A percentile compares a stretch with the other conserved stretches of the same genome.
Conservation (phyloP, 2,329 filamentous ascomycete genomes). For the Fusarium ramigenum region DNA sequence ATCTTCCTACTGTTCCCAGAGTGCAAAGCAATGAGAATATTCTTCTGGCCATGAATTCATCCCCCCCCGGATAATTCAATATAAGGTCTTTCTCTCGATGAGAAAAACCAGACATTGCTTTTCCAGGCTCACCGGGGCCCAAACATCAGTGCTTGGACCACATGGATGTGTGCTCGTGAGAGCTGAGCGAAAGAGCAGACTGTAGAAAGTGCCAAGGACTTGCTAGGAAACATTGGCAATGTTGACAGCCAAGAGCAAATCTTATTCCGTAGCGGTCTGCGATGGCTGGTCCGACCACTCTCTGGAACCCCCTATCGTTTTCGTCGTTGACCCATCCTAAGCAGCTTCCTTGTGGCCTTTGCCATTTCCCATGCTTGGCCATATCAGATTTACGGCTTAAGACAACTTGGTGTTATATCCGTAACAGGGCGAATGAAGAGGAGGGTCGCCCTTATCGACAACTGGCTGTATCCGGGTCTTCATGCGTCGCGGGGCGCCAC, state of each 20-base stretch:
- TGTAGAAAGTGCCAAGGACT: slow-evolving; percentile 29
- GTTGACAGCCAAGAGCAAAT: slow-evolving; percentile 14
- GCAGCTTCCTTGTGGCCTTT: slow-evolving; percentile 32
- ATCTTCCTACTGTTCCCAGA: not conserved
- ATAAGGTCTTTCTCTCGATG: not conserved
- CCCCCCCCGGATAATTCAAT: no score
- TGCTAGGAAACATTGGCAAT: slow-evolving; percentile 24
- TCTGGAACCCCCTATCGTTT: slow-evolving; percentile 17
- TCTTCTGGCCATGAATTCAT: not conserved
- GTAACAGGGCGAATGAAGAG: slow-evolving; percentile 26
- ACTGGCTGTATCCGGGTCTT: slow-evolving; percentile 37
- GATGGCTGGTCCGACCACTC: slow-evolving; percentile 25
- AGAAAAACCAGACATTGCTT: not conserved
- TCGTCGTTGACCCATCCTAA: slow-evolving; percentile 5
- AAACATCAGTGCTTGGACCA: not conserved
- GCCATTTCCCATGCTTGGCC: slow-evolving; percentile 39
- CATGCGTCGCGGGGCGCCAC: slow-evolving; percentile 41
- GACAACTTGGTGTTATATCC: slow-evolving; percentile 39
- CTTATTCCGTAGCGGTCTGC: slow-evolving; percentile 35
- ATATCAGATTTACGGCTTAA: slow-evolving; percentile 38
- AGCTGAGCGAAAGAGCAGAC: slow-evolving; percentile 17
- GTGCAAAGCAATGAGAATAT: not conserved
- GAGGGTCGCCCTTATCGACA: slow-evolving; percentile 23
- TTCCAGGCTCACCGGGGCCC: not conserved
- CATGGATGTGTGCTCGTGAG: not conserved